Evolutionary conservation across 768 basidiomycete genomes (phyloP), one percentile per base, ranked within the genome.

Genomic region (Piloderma croceum): DNA sequence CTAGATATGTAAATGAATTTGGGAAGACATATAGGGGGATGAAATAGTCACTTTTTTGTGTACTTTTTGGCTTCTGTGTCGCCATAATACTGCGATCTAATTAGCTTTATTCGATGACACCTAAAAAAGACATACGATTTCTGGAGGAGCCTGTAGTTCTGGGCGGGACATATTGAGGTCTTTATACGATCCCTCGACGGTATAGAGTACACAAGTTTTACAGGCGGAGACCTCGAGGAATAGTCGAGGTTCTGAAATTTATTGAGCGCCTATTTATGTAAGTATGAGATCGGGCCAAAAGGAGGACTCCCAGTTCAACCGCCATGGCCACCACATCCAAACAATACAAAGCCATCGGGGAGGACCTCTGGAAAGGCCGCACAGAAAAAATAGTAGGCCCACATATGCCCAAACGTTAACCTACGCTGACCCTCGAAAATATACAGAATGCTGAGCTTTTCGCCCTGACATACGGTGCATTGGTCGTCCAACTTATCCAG

Each of bases 401-500:
- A 7, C 24, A 18, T 31, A 23, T 24, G 21, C 3, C 12, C 22
- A 15, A 24, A 36, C 36, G 25, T 31, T 22, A 6, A 21, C 18
- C 32, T 37, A 39, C 38, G 43, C 42, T 15, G 31, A 42, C 27
- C 36, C 34, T 47, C 59, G 55, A 48, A 38, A 49, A 29, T 31
- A 41, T 22, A 47, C 61, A 97, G 93, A 98, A 96, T 62, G 90
- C 92, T 58, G 96, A 99, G 62, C 76, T 99, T 20, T 98, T 99
- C 64, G 85, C 93, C 3, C 65, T 98, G 42, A 98, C 94, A 17
- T 99, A 99, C 50, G 96, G 96, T 38, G 93, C 93, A 18, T 79
- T 98, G 37, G 96, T 99, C 35, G 91, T 98, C 24, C 96, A 99
- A 66, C 77, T 99, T 46, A 92, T 98, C 47, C 96, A 98, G 58